These are phyloP conservation scores for Mortierella sp. DNA, from an alignment of 371 early-diverging fungal species.

Conservation along the genomic window DNA sequence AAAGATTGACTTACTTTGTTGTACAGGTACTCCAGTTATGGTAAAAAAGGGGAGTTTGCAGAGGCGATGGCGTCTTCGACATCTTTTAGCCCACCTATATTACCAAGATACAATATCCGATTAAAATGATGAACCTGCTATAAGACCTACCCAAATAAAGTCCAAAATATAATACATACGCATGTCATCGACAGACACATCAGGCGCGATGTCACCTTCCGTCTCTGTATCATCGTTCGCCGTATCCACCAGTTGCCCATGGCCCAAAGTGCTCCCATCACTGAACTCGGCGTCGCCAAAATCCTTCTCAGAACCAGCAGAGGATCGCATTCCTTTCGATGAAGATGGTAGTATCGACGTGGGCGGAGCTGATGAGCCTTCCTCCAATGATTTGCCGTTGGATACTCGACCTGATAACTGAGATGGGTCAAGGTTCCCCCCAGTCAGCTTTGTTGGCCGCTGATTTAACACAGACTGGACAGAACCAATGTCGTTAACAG, in stretches of 20 bases:
- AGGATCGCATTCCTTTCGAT: too few species aligned
- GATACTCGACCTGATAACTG: too few species aligned
- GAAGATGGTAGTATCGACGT: too few species aligned
- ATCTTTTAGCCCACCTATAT: conserved; percentile 15
- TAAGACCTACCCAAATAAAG: conserved; percentile 3
- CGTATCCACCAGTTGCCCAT: conserved; percentile 4
- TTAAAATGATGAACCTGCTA: background rate
- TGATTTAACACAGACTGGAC: too few species aligned
- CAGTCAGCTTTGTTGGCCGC: too few species aligned
- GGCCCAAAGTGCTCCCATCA: background rate
- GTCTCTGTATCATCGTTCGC: conserved; percentile 4
- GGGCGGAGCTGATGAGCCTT: too few species aligned
- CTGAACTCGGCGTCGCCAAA: background rate
- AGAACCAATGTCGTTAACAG: too few species aligned
- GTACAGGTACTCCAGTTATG: conserved; percentile 12
- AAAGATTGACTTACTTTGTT: conserved; percentile 15
- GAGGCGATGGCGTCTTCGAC: conserved; percentile 18
- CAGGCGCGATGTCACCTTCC: conserved; percentile 6
- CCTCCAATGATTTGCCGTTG: too few species aligned
- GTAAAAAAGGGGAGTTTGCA: conserved; percentile 17
- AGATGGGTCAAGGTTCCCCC: too few species aligned
- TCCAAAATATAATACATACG: conserved; percentile 5
- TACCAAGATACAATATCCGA: background rate
- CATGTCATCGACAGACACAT: conserved; percentile 3
- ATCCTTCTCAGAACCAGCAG: too few species aligned